Conservation (phyloP, 2,329 filamentous ascomycete species). For the Hypoxylon sp. region DNA sequence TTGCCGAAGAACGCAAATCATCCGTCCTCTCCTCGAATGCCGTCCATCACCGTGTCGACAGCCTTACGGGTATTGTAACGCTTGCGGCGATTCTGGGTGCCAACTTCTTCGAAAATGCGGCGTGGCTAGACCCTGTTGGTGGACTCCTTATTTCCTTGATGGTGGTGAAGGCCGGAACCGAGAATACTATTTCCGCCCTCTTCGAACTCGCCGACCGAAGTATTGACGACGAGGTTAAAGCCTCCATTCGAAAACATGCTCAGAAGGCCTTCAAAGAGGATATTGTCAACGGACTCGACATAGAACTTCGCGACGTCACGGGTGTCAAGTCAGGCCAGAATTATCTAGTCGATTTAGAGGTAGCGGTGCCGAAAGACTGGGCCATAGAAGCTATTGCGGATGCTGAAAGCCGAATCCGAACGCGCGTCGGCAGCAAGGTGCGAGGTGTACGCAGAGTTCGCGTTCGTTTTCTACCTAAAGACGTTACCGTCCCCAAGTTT, state of each 20-base stretch:
- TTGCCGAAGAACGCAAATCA: slow-evolving; percentile 93
- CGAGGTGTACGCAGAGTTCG: slow-evolving; percentile 87
- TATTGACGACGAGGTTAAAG: slow-evolving; percentile 87
- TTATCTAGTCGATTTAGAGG: slow-evolving; percentile 90
- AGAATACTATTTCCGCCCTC: slow-evolving; percentile 85
- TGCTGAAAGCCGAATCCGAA: slow-evolving; percentile 81
- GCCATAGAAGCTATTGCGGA: slow-evolving; percentile 77
- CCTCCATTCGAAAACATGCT: slow-evolving; percentile 77
- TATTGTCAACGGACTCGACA: slow-evolving; percentile 67
- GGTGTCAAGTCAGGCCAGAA: slow-evolving; percentile 98
- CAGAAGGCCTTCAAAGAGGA: slow-evolving; percentile 68
- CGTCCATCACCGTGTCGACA: slow-evolving; percentile 96
- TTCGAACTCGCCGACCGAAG: slow-evolving; percentile 92
- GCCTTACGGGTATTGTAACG: slow-evolving; percentile 93
- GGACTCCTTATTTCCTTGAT: slow-evolving; percentile 92
- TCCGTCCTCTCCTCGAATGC: slow-evolving; percentile 97
- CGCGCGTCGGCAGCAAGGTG: slow-evolving; percentile 80
- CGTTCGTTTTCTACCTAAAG: slow-evolving; percentile 84
- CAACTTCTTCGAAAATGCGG: slow-evolving; percentile 86
- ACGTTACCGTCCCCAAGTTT: slow-evolving; percentile 71
- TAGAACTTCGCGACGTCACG: slow-evolving; percentile 83
- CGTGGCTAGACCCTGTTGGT: slow-evolving; percentile 95
- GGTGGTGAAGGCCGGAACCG: slow-evolving; percentile 90
- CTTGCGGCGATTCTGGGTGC: slow-evolving; percentile 90
- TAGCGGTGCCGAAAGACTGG: slow-evolving; percentile 84